These are phyloP conservation scores for Diatrype stigma DNA, from an alignment of 2,329 filamentous ascomycete genomes.

Conservation along the genomic window DNA sequence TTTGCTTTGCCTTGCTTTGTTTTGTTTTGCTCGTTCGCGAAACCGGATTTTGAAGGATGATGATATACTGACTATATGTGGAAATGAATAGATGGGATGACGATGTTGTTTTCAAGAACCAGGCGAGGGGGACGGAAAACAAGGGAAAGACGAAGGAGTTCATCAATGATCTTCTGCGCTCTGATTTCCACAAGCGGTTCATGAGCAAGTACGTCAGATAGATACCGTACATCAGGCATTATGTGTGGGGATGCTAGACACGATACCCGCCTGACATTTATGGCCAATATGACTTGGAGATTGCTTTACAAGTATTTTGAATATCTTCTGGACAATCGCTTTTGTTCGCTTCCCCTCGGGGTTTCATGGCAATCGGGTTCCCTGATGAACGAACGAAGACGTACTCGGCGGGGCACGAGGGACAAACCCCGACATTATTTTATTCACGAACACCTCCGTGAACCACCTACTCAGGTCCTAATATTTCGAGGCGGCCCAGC, in stretches of 20 bases:
- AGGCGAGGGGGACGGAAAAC: conserved; percentile 90
- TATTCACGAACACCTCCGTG: too few species aligned
- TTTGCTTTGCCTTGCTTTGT: not conserved
- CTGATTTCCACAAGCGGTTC: conserved; percentile 96
- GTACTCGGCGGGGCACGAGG: too few species aligned
- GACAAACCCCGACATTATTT: too few species aligned
- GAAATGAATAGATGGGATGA: conserved; percentile 90
- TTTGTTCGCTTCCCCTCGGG: too few species aligned
- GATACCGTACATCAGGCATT: not conserved
- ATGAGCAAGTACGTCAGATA: conserved; percentile 70
- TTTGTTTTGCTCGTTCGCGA: too few species aligned
- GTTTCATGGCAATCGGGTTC: too few species aligned
- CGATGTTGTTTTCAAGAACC: conserved; percentile 98
- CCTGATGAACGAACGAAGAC: too few species aligned
- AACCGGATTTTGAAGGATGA: not conserved
- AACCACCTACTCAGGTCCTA: too few species aligned
- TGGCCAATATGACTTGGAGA: too few species aligned
- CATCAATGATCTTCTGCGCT: conserved; percentile 90
- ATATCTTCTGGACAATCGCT: too few species aligned
- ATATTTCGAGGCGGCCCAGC: too few species aligned
- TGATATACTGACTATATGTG: conserved; percentile 2
- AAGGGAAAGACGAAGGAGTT: conserved; percentile 88
- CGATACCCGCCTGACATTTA: not conserved
- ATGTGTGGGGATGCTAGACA: not conserved
- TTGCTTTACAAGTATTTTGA: too few species aligned